phyloP scores from a whole-genome alignment of 2,329 filamentous ascomycete species.

The Penicillium occitanis region DNA sequence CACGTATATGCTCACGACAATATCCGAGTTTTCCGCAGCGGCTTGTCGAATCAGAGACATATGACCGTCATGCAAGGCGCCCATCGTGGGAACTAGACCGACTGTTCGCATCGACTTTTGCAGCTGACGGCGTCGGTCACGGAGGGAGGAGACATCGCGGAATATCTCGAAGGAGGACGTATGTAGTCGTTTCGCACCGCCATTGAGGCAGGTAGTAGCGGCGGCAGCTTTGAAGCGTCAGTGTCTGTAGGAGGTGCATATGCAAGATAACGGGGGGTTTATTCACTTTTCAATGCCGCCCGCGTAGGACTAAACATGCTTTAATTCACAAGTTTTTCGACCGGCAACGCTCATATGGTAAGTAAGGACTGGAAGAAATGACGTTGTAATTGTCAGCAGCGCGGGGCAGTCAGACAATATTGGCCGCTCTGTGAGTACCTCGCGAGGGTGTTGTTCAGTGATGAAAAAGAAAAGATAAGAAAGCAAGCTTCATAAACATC shows the following conservation, averaged over 20 bases:
- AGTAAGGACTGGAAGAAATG: background rate
- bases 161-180: slow-evolving; percentile 57
- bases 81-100: slow-evolving; percentile 95
- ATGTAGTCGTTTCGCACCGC: slow-evolving; percentile 9
- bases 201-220: background rate
- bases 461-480: too few relatives aligned
- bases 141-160: slow-evolving; percentile 70
- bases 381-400: background rate
- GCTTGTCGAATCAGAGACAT: slow-evolving; percentile 80
- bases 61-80: slow-evolving; percentile 90
- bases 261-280: slow-evolving; percentile 4
- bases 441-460: background rate
- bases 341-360: background rate
- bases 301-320: slow-evolving; percentile 10
- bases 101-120: slow-evolving; percentile 68
- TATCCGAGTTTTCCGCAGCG: slow-evolving; percentile 77
- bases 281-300: slow-evolving; percentile 6
- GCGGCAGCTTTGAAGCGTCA: slow-evolving; percentile 1
- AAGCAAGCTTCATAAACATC: background rate
- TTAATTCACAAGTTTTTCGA: background rate
- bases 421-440: background rate
- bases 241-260: background rate
- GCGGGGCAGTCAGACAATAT: slow-evolving; percentile 4
- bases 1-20: slow-evolving; percentile 90
- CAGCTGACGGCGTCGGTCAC: slow-evolving; percentile 67